Conservation (phyloP, 2,329 filamentous ascomycete species). For the Botrytis medusae region DNA sequence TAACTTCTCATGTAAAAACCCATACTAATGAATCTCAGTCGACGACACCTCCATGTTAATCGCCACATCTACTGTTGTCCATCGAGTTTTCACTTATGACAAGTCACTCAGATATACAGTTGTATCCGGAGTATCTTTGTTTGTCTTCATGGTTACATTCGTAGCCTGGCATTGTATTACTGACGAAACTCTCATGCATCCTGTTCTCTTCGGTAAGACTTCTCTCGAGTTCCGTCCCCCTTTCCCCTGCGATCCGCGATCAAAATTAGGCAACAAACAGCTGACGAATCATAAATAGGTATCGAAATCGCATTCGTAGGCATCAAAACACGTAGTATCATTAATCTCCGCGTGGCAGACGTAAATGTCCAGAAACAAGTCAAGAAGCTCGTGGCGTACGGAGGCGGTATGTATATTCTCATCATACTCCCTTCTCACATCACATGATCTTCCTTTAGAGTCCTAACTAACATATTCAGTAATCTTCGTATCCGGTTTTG, state of each 20-base stretch:
- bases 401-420: slow-evolving; percentile 28
- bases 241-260: background rate
- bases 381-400: slow-evolving; percentile 31
- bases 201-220: slow-evolving; percentile 28
- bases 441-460: background rate
- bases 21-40: slow-evolving; percentile 42
- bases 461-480: slow-evolving; percentile 23
- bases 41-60: slow-evolving; percentile 62
- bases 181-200: slow-evolving; percentile 29
- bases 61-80: slow-evolving; percentile 52
- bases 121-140: slow-evolving; percentile 44
- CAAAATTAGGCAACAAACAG: background rate
- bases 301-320: slow-evolving; percentile 30
- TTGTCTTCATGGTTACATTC: slow-evolving; percentile 43
- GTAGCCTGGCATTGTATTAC: slow-evolving; percentile 42
- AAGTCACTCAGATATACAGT: slow-evolving; percentile 49
- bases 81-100: slow-evolving; percentile 49
- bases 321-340: slow-evolving; percentile 35
- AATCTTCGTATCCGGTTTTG: slow-evolving; percentile 48
- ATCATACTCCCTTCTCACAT: background rate
- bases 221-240: background rate
- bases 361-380: slow-evolving; percentile 32
- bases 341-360: slow-evolving; percentile 32
- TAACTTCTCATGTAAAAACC: background rate
- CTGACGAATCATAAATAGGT: slow-evolving; percentile 21